A percentile compares a stretch with the other conserved stretches of the same genome.
Evolutionary conservation across 306 rosid species (phyloP).

Genomic region (Clitoria ternatea): DNA sequence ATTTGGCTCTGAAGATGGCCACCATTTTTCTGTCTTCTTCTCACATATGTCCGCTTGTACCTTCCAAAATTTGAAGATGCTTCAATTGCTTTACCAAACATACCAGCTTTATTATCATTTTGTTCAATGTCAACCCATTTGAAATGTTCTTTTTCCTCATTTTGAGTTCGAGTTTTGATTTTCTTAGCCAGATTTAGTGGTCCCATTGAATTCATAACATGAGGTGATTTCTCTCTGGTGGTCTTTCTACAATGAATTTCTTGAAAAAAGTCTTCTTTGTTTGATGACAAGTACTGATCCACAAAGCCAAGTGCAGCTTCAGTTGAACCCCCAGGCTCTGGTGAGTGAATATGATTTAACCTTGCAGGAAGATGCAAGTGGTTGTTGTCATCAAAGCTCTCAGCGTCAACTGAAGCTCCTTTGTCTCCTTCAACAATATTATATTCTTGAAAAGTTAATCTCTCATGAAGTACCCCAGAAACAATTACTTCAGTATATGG

Average conservation of each 20-base stretch:
- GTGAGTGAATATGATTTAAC: slow-evolving; percentile 34
- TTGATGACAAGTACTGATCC: slow-evolving; percentile 51
- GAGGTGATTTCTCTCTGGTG: slow-evolving; percentile 42
- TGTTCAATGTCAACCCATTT: slow-evolving; percentile 42
- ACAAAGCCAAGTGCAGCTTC: slow-evolving; percentile 59
- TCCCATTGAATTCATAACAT: slow-evolving; percentile 39
- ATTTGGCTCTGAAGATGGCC: slow-evolving; percentile 22
- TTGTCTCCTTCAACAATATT: slow-evolving; percentile 35
- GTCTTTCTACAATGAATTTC: slow-evolving; percentile 24
- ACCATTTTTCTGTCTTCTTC: slow-evolving; percentile 31
- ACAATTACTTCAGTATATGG: neutral
- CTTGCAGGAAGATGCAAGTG: slow-evolving; percentile 12
- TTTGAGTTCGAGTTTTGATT: slow-evolving; percentile 22
- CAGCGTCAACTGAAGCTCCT: slow-evolving; percentile 22
- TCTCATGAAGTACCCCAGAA: neutral
- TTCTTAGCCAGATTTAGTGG: slow-evolving; percentile 46
- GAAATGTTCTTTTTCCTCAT: slow-evolving; percentile 37
- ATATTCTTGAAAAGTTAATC: slow-evolving; percentile 20
- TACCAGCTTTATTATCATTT: neutral
- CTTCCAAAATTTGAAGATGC: slow-evolving; percentile 23
- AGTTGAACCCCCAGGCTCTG: slow-evolving; percentile 44
- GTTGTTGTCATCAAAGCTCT: slow-evolving; percentile 15
- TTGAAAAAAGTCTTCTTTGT: slow-evolving; percentile 28
- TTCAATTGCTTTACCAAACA: slow-evolving; percentile 3
- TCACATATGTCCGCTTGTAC: slow-evolving; percentile 23